Evolutionary conservation across 345 rosid species (phyloP).

Genomic region (Eucalyptus virginea): DNA sequence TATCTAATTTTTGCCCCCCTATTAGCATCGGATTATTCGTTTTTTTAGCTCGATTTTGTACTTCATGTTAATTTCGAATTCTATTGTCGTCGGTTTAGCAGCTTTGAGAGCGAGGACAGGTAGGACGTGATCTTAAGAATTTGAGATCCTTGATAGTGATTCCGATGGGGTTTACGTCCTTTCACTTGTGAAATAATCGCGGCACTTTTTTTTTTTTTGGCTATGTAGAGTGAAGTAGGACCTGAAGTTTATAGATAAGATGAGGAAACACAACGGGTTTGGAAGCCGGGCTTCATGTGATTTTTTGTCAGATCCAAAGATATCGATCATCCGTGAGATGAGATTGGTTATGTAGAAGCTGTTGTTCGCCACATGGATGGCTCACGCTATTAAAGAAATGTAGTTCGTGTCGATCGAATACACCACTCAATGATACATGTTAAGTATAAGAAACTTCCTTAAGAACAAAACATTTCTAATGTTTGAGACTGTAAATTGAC

Average conservation of each 20-base stretch:
- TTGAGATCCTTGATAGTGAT: rapidly evolving
- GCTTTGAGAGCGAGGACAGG: background rate
- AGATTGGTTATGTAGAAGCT: background rate
- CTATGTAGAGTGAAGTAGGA: rapidly evolving
- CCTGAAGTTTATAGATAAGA: background rate
- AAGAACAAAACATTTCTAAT: background rate
- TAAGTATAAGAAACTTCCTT: background rate
- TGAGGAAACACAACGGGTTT: rapidly evolving
- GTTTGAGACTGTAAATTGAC: background rate
- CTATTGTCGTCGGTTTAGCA: background rate
- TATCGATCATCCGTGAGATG: background rate
- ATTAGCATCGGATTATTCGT: background rate
- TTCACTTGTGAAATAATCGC: background rate
- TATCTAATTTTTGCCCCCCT: background rate
- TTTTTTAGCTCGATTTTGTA: background rate
- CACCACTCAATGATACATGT: rapidly evolving
- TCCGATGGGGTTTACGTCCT: rapidly evolving
- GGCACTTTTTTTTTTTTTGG: rapidly evolving
- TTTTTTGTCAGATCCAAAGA: background rate
- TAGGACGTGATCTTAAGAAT: background rate
- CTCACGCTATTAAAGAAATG: background rate
- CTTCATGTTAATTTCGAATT: background rate
- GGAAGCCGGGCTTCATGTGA: background rate
- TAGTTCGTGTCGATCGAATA: rapidly evolving
- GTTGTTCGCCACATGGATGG: background rate